These are phyloP conservation scores for Candida oleophila DNA, from an alignment of 805 yeast genomes.

Conservation along the genomic window DNA sequence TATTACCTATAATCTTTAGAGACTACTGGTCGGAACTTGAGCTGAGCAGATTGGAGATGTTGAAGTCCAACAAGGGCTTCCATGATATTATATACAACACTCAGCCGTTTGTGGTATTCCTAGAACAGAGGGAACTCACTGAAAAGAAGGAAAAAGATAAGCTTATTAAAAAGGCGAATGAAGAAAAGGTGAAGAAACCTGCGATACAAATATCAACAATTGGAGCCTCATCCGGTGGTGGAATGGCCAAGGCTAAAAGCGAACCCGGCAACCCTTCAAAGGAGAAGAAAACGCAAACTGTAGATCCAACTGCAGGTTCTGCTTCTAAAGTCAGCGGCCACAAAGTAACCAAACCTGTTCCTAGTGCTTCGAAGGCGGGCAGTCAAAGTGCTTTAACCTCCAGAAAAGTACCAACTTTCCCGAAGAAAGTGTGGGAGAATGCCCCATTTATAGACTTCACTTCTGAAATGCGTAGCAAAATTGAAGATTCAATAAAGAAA, in stretches of 20 bases:
- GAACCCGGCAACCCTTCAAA: slow-evolving; percentile 3
- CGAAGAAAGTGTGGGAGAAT: slow-evolving; percentile 65
- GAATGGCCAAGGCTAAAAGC: neutral
- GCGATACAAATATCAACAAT: slow-evolving; percentile 31
- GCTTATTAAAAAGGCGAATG: slow-evolving; percentile 45
- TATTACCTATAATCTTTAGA: slow-evolving; percentile 80
- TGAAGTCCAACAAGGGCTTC: slow-evolving; percentile 43
- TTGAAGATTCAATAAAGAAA: slow-evolving; percentile 60
- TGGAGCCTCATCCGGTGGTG: neutral
- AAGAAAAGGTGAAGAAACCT: slow-evolving; percentile 49
- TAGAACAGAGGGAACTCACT: slow-evolving; percentile 53
- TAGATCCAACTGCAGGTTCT: no score
- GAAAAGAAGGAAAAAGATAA: slow-evolving; percentile 47
- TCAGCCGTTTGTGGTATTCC: slow-evolving; percentile 72
- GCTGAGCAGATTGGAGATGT: slow-evolving; percentile 49
- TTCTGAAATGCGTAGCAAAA: slow-evolving; percentile 56
- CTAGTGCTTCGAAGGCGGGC: neutral
- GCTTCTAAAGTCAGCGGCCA: no score
- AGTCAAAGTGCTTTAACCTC: neutral
- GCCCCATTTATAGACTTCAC: slow-evolving; percentile 70
- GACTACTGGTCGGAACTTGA: slow-evolving; percentile 77
- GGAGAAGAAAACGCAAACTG: no score
- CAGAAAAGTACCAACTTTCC: slow-evolving; percentile 26
- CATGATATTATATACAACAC: slow-evolving; percentile 57
- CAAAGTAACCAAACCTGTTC: neutral